Conservation (phyloP, 441 rosid species). For the Jatropha podagrica region DNA sequence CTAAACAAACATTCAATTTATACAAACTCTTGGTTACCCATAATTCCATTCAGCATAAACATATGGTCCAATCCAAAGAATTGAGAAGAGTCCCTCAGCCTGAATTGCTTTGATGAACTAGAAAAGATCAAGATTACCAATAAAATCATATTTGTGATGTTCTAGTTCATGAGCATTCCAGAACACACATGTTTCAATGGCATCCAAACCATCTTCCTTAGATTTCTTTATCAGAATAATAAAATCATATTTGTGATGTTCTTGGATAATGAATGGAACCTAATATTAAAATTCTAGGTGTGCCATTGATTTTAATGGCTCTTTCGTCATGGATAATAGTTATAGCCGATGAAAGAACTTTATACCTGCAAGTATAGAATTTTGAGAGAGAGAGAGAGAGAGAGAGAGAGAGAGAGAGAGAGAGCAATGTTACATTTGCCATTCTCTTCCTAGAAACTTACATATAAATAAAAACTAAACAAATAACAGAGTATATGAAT, state of each 20-base stretch:
- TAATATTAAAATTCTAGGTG: constrained; percentile 28
- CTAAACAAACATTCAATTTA: not conserved
- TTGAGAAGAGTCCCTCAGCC: constrained; percentile 36
- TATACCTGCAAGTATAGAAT: no score
- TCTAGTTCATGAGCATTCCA: constrained; percentile 83
- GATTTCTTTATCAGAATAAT: constrained; percentile 49
- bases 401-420: no score
- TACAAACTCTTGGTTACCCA: constrained; percentile 39
- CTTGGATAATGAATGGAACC: constrained; percentile 48
- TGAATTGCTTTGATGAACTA: constrained; percentile 41
- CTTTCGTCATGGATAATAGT: constrained; percentile 32
- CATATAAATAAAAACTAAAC: no score
- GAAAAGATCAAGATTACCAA: constrained; percentile 31
- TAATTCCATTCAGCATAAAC: constrained; percentile 69
- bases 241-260: constrained; percentile 26
- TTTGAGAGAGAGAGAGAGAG: no score
- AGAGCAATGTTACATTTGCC: no score
- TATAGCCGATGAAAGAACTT: not conserved
- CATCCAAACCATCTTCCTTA: constrained; percentile 72
- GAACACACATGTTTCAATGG: constrained; percentile 71
- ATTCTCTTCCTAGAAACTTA: no score
- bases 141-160: constrained; percentile 33
- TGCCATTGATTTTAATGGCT: constrained; percentile 36
- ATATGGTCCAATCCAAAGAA: constrained; percentile 71
- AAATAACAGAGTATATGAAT: no score